Conservation (phyloP, 2,329 filamentous ascomycete genomes). For the Clarireedia paspali region DNA sequence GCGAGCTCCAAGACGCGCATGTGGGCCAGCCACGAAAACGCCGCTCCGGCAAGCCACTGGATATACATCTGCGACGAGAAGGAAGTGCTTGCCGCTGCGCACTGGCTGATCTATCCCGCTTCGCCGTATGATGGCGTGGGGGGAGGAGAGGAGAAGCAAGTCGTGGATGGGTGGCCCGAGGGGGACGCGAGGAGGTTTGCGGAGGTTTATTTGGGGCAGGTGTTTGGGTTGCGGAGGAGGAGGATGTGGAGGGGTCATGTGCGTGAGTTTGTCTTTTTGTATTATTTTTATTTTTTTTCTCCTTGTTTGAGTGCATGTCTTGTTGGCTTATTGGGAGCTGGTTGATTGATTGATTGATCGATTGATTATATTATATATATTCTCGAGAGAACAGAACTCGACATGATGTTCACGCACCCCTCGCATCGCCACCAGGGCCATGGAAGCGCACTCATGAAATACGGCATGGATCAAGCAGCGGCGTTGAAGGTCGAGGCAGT, state of each 20-base stretch:
- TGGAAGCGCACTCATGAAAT: not conserved
- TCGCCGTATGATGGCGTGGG: not conserved
- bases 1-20: not conserved
- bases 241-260: too few species aligned
- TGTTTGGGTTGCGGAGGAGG: too few species aligned
- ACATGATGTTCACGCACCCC: not conserved
- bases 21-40: not conserved
- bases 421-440: not conserved
- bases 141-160: too few species aligned
- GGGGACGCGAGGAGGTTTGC: too few species aligned
- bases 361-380: too few species aligned
- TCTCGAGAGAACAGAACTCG: not conserved
- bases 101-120: not conserved
- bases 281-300: too few species aligned
- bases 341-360: too few species aligned
- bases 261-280: too few species aligned
- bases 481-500: not conserved
- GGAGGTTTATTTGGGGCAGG: too few species aligned
- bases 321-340: not conserved
- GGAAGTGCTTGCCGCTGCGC: not conserved
- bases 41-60: not conserved
- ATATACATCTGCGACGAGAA: not conserved
- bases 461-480: not conserved
- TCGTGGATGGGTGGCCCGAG: too few species aligned
- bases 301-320: too few species aligned